These are phyloP conservation scores for Tolypocladium ophioglossoides DNA, from an alignment of 2,329 filamentous ascomycete genomes.

Conservation along the genomic window DNA sequence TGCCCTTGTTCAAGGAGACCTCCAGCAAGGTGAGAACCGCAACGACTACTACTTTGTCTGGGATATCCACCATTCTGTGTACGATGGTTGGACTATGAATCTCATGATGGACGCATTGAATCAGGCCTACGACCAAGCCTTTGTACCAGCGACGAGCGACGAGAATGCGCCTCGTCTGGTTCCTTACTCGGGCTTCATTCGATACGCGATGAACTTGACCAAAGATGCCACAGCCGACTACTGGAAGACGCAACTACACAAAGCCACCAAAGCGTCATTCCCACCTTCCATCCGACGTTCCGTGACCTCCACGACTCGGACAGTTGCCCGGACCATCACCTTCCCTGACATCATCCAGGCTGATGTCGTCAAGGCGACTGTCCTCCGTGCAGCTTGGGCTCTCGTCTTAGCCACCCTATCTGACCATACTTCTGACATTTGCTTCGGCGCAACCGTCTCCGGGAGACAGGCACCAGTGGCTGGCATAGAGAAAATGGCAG, in stretches of 20 bases:
- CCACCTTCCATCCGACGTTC: neutral
- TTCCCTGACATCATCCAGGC: neutral
- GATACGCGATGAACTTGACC: neutral
- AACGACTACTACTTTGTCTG: neutral
- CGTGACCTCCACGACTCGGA: neutral
- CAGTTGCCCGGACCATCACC: neutral
- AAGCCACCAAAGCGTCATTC: neutral
- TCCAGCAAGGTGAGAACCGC: neutral
- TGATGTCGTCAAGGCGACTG: neutral
- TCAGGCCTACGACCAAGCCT: neutral
- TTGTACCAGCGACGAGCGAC: too few species aligned
- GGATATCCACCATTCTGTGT: neutral
- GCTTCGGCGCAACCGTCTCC: conserved; percentile 50
- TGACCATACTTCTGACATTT: conserved; percentile 27
- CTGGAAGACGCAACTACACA: neutral
- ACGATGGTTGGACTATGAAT: neutral
- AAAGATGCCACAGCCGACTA: neutral
- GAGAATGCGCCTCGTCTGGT: neutral
- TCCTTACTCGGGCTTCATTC: neutral
- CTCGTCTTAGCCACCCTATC: neutral
- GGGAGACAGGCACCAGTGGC: conserved; percentile 40
- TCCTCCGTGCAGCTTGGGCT: neutral
- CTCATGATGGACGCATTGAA: neutral
- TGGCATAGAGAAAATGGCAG: conserved; percentile 43
- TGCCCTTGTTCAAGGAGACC: neutral